Evolutionary conservation across 768 basidiomycete species (phyloP).

Genomic region (Tricholoma furcatifolium): DNA sequence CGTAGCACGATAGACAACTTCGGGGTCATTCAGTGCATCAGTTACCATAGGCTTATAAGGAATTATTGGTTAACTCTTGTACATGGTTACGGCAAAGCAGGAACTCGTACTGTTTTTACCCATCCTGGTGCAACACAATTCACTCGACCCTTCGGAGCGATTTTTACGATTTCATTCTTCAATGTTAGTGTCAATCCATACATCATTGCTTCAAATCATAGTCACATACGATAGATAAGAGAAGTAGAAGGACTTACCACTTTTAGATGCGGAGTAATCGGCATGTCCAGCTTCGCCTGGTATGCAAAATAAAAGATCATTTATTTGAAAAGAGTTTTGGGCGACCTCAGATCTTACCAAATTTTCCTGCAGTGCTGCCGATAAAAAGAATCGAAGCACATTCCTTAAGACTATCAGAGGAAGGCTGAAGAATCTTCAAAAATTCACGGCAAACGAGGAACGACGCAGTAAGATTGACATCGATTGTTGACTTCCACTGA

Average conservation of each 20-base stretch:
- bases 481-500: conserved; percentile 62
- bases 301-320: background rate
- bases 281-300: conserved; percentile 58
- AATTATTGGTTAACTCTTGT: background rate
- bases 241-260: conserved; percentile 42
- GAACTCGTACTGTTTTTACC: conserved; percentile 46
- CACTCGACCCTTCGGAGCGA: conserved; percentile 69
- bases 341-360: conserved; percentile 35
- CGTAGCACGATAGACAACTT: conserved; percentile 53
- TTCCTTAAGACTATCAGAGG: conserved; percentile 41
- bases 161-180: conserved; percentile 81
- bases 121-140: conserved; percentile 71
- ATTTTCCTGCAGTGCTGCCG: conserved; percentile 73
- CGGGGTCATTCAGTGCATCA: conserved; percentile 52
- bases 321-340: background rate
- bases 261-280: conserved; percentile 68
- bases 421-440: conserved; percentile 42
- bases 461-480: conserved; percentile 62
- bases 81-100: background rate
- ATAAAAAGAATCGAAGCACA: conserved; percentile 63
- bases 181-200: conserved; percentile 65
- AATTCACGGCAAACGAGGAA: conserved; percentile 71
- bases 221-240: background rate
- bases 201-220: conserved; percentile 54
- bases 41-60: conserved; percentile 53